Evolutionary conservation across 495 filamentous ascomycete species (phyloP), one percentile per base, ranked within the genome.

Genomic region (Staphylotrichum tortipilum): DNA sequence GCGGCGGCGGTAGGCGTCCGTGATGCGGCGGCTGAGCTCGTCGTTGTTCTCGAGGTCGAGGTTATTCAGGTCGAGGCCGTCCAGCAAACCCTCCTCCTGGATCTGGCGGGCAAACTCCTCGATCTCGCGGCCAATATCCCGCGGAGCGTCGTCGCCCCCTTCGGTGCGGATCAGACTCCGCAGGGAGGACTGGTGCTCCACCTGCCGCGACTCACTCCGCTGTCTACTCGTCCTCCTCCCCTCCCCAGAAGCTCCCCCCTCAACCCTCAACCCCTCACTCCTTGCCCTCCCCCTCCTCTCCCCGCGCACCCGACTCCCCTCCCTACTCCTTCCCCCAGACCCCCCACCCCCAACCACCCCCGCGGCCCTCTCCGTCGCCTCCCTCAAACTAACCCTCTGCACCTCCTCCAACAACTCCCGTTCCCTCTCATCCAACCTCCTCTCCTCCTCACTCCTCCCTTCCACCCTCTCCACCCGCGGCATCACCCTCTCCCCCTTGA

Each of bases 81-180:
- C 86, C 44, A 95, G 63, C 42, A 94, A 63, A 0, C 89, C 89
- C 55, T 94, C 89, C 56, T 91, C 87, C 53, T 89, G 78, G 42
- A 95, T 95, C 65, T 92, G 86, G 33, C 85, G 75, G 53, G 91
- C 70, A 52, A 95, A 94, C 61, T 92, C 89, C 58, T 91, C 88
- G 49, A 76, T 72, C 55, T 76, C 73, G 33, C 64, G 54, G 63
- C 94, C 83, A 60, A 92, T 76, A 47, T 89, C 88, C 38, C 72
- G 68, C 17, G 76, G n/a, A n/a, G n/a, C n/a, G n/a, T n/a, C 74
- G 58, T 85, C 85, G n/a, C 84, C 62, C 54, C 89, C 85, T 1
- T 83, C 85, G 11, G 80, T 69, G 54, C 84, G 87, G 48, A 95
- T 74, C 54, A 95, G 59, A n/a, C 83, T 91, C 47, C 89, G 73